Evolutionary conservation across 495 filamentous ascomycete species (phyloP).

Genomic region (Talaromyces stipitatus): DNA sequence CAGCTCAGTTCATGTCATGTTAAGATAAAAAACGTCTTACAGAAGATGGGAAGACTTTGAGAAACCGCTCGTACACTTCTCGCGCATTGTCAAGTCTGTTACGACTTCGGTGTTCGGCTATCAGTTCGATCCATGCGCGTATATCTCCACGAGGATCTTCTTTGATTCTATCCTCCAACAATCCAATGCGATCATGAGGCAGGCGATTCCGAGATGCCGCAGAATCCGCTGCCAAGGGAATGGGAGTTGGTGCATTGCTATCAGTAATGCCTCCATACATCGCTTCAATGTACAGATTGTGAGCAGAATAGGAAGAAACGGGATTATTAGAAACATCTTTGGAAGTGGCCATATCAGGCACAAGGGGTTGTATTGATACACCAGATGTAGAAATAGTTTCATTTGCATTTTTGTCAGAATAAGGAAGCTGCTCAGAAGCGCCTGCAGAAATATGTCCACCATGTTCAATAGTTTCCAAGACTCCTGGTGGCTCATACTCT

Average conservation of each 20-base stretch:
- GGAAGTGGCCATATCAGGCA: slow-evolving; percentile 45
- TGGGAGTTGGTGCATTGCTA: slow-evolving; percentile 31
- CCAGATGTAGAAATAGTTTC: slow-evolving; percentile 49
- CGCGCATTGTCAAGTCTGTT: slow-evolving; percentile 77
- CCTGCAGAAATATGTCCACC: slow-evolving; percentile 38
- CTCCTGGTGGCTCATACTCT: slow-evolving; percentile 49
- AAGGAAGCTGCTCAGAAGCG: slow-evolving; percentile 41
- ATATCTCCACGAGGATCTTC: slow-evolving; percentile 89
- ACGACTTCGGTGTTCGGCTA: slow-evolving; percentile 75
- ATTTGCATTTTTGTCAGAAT: slow-evolving; percentile 48
- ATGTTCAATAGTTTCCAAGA: slow-evolving; percentile 35
- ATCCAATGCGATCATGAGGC: slow-evolving; percentile 70
- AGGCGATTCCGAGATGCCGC: slow-evolving; percentile 48
- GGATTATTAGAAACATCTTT: slow-evolving; percentile 46
- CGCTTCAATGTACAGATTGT: slow-evolving; percentile 36
- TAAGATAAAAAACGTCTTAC: slow-evolving; percentile 47
- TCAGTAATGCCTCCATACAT: slow-evolving; percentile 26
- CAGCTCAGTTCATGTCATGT: not conserved
- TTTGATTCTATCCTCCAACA: slow-evolving; percentile 80
- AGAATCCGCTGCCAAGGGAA: slow-evolving; percentile 28
- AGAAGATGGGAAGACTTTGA: slow-evolving; percentile 78
- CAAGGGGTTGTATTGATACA: slow-evolving; percentile 50
- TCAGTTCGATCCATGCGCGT: slow-evolving; percentile 80
- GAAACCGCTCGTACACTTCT: slow-evolving; percentile 73
- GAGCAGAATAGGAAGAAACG: slow-evolving; percentile 35